Evolutionary conservation across 2,329 filamentous ascomycete genomes (phyloP).

Genomic region (Fusarium algeriense): DNA sequence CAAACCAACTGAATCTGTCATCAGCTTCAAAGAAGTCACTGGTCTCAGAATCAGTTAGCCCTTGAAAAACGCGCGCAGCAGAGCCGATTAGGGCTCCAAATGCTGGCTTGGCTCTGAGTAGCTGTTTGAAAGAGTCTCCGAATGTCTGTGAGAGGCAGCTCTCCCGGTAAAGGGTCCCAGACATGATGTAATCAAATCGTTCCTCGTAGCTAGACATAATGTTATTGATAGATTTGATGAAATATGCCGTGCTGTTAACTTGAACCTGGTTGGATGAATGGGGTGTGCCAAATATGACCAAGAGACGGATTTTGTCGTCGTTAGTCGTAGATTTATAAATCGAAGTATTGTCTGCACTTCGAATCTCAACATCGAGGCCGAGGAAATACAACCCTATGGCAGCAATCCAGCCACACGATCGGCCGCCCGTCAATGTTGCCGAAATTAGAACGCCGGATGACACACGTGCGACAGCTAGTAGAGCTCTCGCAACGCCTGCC

Average conservation of each 20-base stretch:
- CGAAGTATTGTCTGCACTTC: rapidly evolving
- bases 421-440: rapidly evolving
- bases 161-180: rapidly evolving
- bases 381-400: not conserved
- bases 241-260: rapidly evolving
- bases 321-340: rapidly evolving
- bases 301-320: rapidly evolving
- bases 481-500: rapidly evolving
- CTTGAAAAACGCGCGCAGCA: rapidly evolving
- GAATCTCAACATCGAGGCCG: not conserved
- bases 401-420: not conserved
- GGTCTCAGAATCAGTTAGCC: rapidly evolving
- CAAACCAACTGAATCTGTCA: not conserved
- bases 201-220: rapidly evolving
- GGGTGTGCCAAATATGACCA: rapidly evolving
- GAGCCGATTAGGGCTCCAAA: rapidly evolving
- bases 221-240: rapidly evolving
- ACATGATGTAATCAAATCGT: rapidly evolving
- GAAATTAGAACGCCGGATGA: rapidly evolving
- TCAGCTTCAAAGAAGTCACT: rapidly evolving
- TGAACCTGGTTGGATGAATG: rapidly evolving
- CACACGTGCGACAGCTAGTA: rapidly evolving
- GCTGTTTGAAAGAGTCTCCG: rapidly evolving
- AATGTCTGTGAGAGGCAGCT: rapidly evolving
- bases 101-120: rapidly evolving